Conservation (phyloP, 2,329 filamentous ascomycete genomes). For the Fusarium sp. region DNA sequence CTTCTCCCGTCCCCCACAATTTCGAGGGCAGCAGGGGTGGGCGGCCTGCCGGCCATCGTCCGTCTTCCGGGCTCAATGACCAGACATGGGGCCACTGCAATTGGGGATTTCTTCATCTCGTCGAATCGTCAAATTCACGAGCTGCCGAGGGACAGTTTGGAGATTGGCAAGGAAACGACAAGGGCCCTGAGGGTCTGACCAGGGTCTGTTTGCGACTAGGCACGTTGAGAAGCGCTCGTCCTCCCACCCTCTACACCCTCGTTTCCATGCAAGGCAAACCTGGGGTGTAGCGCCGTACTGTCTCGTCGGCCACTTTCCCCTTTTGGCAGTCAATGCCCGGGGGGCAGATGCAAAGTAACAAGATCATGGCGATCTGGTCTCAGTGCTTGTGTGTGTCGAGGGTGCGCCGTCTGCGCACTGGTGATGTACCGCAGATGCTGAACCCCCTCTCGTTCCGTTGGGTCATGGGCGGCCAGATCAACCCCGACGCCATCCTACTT, state of each 20-base stretch:
- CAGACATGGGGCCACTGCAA: slow-evolving; percentile 18
- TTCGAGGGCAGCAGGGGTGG: slow-evolving; percentile 4
- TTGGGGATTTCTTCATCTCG: slow-evolving; percentile 24
- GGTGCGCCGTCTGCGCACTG: slow-evolving; percentile 24
- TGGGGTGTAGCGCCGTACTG: slow-evolving; percentile 41
- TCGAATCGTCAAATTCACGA: slow-evolving; percentile 37
- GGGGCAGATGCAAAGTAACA: slow-evolving; percentile 43
- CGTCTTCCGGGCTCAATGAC: slow-evolving; percentile 13
- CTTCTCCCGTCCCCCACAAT: slow-evolving; percentile 21
- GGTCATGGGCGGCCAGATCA: slow-evolving; percentile 22
- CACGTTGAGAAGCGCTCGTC: slow-evolving; percentile 10
- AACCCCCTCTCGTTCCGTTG: slow-evolving; percentile 18
- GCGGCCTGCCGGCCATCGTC: slow-evolving; percentile 37
- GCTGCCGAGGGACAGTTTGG: slow-evolving; percentile 42
- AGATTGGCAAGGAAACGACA: slow-evolving; percentile 17
- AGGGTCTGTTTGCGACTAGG: slow-evolving; percentile 12
- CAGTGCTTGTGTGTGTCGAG: slow-evolving; percentile 21
- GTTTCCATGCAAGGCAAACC: slow-evolving; percentile 44
- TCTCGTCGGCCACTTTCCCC: slow-evolving; percentile 41
- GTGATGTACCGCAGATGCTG: slow-evolving; percentile 7
- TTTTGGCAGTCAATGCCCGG: slow-evolving; percentile 42
- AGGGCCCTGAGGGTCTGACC: slow-evolving; percentile 14
- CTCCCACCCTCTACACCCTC: slow-evolving; percentile 15
- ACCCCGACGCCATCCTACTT: slow-evolving; percentile 35
- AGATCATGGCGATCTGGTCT: slow-evolving; percentile 43